Percentiles rank a stretch among this genome's conserved stretches.
Evolutionary conservation across 2,329 filamentous ascomycete genomes (phyloP).

Genomic region (Colletotrichum trifolii): DNA sequence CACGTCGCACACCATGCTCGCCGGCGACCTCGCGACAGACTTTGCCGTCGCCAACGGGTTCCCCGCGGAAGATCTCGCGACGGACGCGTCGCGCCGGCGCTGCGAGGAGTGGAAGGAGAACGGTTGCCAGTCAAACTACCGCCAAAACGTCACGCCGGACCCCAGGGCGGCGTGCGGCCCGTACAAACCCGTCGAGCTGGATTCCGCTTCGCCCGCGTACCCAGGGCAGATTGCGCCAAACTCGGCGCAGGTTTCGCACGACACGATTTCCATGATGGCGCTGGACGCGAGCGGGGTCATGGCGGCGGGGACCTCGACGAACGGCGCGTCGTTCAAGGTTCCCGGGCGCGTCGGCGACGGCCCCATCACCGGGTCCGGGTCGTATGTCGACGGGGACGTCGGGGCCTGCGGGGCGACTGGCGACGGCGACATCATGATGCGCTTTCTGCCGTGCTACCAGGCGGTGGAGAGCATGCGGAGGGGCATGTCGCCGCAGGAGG

Average conservation of each 20-base stretch:
- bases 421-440: constrained; percentile 68
- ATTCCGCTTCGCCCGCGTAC: constrained; percentile 37
- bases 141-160: constrained; percentile 58
- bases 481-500: constrained; percentile 59
- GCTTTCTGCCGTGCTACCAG: constrained; percentile 68
- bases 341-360: constrained; percentile 67
- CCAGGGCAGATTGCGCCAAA: constrained; percentile 34
- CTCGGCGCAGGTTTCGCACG: constrained; percentile 52
- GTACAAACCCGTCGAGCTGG: constrained; percentile 50
- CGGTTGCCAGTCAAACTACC: constrained; percentile 63
- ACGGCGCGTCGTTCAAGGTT: constrained; percentile 64
- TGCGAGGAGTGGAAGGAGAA: constrained; percentile 57
- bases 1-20: constrained; percentile 63
- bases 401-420: constrained; percentile 67
- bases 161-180: constrained; percentile 57
- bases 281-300: constrained; percentile 57
- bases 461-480: constrained; percentile 63
- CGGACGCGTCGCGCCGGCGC: constrained; percentile 49
- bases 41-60: constrained; percentile 66
- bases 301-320: constrained; percentile 67
- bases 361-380: constrained; percentile 64
- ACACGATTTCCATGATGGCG: constrained; percentile 65
- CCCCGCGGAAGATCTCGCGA: constrained; percentile 54
- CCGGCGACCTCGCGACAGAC: constrained; percentile 63
- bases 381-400: constrained; percentile 64